Evolutionary conservation across 1,139 yeast genomes (phyloP).

Genomic region (Magnusiomyces magnusii): DNA sequence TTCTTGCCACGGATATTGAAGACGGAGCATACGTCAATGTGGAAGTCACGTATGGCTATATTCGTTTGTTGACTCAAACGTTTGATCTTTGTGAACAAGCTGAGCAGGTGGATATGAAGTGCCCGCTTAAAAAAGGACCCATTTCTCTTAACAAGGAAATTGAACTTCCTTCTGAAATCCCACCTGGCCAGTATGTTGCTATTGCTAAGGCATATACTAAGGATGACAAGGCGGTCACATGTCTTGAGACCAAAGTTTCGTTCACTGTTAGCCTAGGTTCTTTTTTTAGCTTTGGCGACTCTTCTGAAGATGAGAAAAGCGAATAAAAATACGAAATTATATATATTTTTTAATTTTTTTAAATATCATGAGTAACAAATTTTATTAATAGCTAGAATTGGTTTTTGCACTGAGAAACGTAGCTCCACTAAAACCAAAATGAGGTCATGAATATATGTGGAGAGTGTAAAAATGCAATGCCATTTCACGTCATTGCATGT

Average conservation of each 20-base stretch:
- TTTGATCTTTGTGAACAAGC: constrained; percentile 87
- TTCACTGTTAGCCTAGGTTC: constrained; percentile 19
- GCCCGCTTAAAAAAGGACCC: constrained; percentile 70
- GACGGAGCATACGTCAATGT: constrained; percentile 93
- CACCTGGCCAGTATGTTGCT: constrained; percentile 87
- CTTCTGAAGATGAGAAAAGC: neutral
- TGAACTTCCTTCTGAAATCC: constrained; percentile 85
- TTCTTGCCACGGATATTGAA: constrained; percentile 45
- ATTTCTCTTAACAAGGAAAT: constrained; percentile 62
- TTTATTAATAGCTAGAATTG: no score
- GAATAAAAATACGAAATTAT: no score
- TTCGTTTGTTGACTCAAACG: constrained; percentile 74
- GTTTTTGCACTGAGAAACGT: no score
- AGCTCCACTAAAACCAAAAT: no score
- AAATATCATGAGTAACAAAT: no score
- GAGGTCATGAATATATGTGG: no score
- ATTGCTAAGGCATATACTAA: constrained; percentile 82
- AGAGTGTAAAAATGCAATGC: no score
- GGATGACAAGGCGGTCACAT: constrained; percentile 73
- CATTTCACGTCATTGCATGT: no score
- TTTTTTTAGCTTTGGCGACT: neutral
- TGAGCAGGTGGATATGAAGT: constrained; percentile 54
- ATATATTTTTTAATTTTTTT: no score
- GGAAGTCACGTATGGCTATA: constrained; percentile 87
- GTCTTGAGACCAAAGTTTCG: constrained; percentile 68